phyloP scores from a whole-genome alignment of 805 yeast species.

The Millerozyma acaciae region DNA sequence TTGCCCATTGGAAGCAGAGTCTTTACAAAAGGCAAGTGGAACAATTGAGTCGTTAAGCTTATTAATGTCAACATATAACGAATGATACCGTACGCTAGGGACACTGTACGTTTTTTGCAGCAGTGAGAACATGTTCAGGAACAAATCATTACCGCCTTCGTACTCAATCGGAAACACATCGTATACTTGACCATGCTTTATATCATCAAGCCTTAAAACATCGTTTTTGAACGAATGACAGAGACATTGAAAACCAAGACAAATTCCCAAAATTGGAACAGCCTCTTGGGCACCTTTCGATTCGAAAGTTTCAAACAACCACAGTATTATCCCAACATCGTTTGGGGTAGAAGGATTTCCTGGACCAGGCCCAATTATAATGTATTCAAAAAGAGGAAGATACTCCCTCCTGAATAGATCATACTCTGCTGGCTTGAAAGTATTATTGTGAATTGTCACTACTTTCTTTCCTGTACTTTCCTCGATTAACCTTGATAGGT shows the following conservation, averaged over 20 bases:
- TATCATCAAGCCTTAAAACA: constrained; percentile 49
- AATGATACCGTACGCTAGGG: constrained; percentile 84
- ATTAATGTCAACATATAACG: constrained; percentile 52
- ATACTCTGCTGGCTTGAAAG: constrained; percentile 32
- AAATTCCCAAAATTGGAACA: constrained; percentile 81
- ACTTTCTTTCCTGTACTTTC: constrained; percentile 49
- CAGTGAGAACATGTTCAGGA: neutral
- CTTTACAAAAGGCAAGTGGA: constrained; percentile 62
- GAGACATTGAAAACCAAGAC: constrained; percentile 88
- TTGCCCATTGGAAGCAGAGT: constrained; percentile 25
- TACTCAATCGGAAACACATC: constrained; percentile 36
- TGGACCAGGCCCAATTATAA: constrained; percentile 96
- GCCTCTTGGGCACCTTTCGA: constrained; percentile 8
- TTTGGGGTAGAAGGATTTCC: constrained; percentile 66
- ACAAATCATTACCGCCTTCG: constrained; percentile 36
- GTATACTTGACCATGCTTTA: constrained; percentile 86
- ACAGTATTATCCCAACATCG: constrained; percentile 77
- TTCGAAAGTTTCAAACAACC: constrained; percentile 34
- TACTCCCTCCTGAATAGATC: constrained; percentile 35
- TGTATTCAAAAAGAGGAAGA: constrained; percentile 59
- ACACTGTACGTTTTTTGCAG: constrained; percentile 26
- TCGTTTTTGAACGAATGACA: constrained; percentile 58
- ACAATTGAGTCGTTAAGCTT: constrained; percentile 31
- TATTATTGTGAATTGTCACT: constrained; percentile 60
- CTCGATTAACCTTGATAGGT: constrained; percentile 61